phyloP scores from a whole-genome alignment of 2,329 filamentous ascomycete genomes.

The Hypoxylon sp. region DNA sequence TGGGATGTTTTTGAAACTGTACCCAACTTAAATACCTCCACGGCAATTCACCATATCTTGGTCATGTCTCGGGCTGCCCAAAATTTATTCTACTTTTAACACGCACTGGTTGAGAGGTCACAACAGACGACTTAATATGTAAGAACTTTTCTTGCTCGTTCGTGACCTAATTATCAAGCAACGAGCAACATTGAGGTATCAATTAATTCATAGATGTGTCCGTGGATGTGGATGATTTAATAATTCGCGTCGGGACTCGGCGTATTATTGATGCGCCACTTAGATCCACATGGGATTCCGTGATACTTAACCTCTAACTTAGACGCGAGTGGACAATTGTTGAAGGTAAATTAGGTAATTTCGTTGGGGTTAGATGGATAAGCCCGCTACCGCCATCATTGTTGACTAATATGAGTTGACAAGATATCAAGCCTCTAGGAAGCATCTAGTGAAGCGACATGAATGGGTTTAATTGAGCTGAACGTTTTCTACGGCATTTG shows the following conservation, averaged over 20 bases:
- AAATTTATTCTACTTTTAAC: not conserved
- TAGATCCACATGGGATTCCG: slow-evolving; percentile 9
- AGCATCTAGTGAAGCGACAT: not conserved
- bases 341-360: slow-evolving; percentile 2
- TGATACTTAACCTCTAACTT: not conserved
- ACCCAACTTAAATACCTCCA: no score
- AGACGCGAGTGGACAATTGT: slow-evolving; percentile 14
- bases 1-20: no score
- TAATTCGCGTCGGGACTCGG: slow-evolving; percentile 24
- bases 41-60: not conserved
- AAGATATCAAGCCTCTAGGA: not conserved
- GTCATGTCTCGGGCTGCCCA: slow-evolving; percentile 17
- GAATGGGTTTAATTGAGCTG: slow-evolving; percentile 5
- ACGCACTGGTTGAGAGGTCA: no score
- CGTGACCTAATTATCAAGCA: not conserved
- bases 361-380: slow-evolving; percentile 4
- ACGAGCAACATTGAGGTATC: not conserved
- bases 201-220: no score
- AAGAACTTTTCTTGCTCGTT: not conserved
- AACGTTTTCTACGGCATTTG: not conserved
- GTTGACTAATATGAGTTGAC: slow-evolving; percentile 4
- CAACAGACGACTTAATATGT: no score
- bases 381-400: not conserved
- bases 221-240: no score
- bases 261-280: slow-evolving; percentile 38